A percentile compares a stretch with the other conserved stretches of the same genome.
phyloP scores from a whole-genome alignment of 306 rosid genomes.

The Citrullus amarus region DNA sequence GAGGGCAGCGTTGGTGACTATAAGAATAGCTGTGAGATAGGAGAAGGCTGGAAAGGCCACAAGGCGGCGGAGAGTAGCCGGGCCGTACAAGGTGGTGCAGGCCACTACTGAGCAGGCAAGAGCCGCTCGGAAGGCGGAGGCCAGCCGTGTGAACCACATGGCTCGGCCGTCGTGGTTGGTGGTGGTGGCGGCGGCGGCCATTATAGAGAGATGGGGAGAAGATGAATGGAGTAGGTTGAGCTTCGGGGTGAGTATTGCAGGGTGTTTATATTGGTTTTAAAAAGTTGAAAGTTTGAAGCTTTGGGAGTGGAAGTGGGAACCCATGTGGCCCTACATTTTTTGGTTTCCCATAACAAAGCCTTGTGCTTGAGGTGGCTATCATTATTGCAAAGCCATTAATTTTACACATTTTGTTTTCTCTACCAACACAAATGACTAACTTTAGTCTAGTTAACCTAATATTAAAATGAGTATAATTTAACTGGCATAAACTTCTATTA shows the following conservation, averaged over 20 bases:
- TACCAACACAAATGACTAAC: not conserved
- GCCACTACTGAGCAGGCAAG: conserved; percentile 53
- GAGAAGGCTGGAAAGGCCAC: conserved; percentile 59
- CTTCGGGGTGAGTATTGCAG: not conserved
- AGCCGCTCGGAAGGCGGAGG: conserved; percentile 41
- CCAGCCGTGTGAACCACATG: conserved; percentile 23
- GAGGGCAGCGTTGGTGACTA: conserved; percentile 35
- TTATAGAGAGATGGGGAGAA: not conserved
- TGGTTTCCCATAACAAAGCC: not conserved
- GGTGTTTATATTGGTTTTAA: not conserved
- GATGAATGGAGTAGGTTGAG: not conserved
- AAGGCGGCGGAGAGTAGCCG: conserved; percentile 23
- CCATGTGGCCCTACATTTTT: not conserved
- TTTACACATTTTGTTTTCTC: not conserved
- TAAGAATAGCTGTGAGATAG: conserved; percentile 43
- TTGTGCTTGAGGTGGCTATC: not conserved
- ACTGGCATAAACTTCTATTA: not conserved
- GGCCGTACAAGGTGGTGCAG: conserved; percentile 36
- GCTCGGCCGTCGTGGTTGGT: not conserved
- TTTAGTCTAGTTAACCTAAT: too few species aligned
- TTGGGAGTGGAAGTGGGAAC: not conserved
- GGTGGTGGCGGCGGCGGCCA: not conserved
- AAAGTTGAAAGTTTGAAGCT: not conserved
- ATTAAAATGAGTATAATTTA: not conserved
- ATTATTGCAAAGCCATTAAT: not conserved